Percentiles rank a stretch among this genome's conserved stretches.
Conservation (phyloP, 768 basidiomycete species). For the Pilatotrama ljubarskyi region DNA sequence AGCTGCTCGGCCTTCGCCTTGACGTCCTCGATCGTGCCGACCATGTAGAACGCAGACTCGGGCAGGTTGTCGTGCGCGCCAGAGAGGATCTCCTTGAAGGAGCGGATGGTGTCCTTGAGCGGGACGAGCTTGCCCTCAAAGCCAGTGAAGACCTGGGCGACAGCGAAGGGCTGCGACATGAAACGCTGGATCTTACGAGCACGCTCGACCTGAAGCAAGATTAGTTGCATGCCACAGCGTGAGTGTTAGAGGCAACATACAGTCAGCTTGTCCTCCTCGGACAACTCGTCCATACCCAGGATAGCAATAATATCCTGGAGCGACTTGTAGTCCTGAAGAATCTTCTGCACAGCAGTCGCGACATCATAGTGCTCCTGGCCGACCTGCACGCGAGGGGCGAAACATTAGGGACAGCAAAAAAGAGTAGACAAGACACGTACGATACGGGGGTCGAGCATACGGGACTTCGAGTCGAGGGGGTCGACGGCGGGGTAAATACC, state of each 20-base stretch:
- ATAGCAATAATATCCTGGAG: constrained; percentile 99
- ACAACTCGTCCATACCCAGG: constrained; percentile 99
- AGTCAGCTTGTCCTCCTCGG: constrained; percentile 99
- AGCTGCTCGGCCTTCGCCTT: constrained; percentile 97
- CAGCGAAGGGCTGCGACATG: constrained; percentile 99
- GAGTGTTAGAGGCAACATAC: constrained; percentile 45
- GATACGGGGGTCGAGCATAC: constrained; percentile 99
- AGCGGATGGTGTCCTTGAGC: constrained; percentile 93
- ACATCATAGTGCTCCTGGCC: constrained; percentile 94
- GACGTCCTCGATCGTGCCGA: constrained; percentile 95
- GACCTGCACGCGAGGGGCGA: constrained; percentile 46
- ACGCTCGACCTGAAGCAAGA: constrained; percentile 74
- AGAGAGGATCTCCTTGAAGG: constrained; percentile 97
- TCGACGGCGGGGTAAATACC: constrained; percentile 99
- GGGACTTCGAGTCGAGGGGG: constrained; percentile 98
- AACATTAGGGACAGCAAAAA: not conserved
- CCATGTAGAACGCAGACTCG: constrained; percentile 98
- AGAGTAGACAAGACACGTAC: constrained; percentile 46
- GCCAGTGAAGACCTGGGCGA: constrained; percentile 99
- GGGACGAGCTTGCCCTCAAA: constrained; percentile 97
- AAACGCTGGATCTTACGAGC: constrained; percentile 99
- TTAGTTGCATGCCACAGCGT: not conserved
- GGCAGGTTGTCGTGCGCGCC: constrained; percentile 88
- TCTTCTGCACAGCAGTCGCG: constrained; percentile 96
- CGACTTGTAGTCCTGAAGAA: constrained; percentile 95